Percentiles rank a stretch among this genome's conserved stretches.
Conservation (phyloP, 1,284 basidiomycete genomes). For the Xerocomus tenax region DNA sequence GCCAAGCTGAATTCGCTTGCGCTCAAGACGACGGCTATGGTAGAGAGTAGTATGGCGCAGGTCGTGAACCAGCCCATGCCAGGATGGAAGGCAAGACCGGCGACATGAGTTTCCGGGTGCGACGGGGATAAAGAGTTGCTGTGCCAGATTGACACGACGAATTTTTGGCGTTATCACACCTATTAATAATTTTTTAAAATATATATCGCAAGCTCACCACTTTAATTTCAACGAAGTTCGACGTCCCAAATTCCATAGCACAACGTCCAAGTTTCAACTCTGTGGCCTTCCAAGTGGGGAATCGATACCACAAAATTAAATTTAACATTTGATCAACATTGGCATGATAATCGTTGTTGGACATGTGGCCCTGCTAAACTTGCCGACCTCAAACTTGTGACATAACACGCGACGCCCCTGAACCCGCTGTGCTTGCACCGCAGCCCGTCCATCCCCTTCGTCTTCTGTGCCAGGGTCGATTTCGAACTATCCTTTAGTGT, state of each 20-base stretch:
- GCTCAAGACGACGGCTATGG: slow-evolving; percentile 32
- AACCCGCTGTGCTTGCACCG: neutral
- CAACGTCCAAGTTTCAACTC: neutral
- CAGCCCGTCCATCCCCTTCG: neutral
- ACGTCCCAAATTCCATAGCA: neutral
- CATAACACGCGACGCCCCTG: neutral
- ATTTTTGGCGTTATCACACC: neutral
- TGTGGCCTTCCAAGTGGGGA: neutral
- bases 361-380: neutral
- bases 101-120: slow-evolving; percentile 7
- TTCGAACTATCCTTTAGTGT: neutral
- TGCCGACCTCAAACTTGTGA: neutral
- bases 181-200: too few species aligned
- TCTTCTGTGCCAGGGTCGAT: neutral
- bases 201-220: too few species aligned
- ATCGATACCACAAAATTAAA: neutral
- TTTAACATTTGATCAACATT: neutral
- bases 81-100: slow-evolving; percentile 31
- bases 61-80: slow-evolving; percentile 37
- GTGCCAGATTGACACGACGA: neutral
- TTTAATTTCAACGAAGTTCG: neutral
- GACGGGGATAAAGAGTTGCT: neutral
- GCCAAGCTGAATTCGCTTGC: slow-evolving; percentile 36
- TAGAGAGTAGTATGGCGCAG: slow-evolving; percentile 35
- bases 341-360: neutral